Conservation (phyloP, 352 stramenopile species). For the Phytophthora lateralis region DNA sequence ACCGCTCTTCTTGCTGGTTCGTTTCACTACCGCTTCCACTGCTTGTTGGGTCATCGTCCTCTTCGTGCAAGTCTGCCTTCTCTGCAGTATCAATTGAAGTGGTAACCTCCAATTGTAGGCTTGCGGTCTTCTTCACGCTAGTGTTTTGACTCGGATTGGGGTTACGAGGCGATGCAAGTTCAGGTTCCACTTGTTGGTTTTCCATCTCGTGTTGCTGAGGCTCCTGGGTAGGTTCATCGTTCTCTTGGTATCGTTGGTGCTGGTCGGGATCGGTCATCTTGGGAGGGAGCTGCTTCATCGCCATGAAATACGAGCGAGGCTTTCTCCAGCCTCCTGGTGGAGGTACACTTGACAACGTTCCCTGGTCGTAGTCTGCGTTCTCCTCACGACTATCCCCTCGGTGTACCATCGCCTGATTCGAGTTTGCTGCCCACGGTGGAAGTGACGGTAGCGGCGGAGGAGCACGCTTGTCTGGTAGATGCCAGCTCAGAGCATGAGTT, state of each 20-base stretch:
- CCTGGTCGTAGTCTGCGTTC: conserved; percentile 6
- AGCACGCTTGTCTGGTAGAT: conserved; percentile 36
- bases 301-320: conserved; percentile 58
- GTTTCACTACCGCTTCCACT: conserved; percentile 24
- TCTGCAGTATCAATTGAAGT: conserved; percentile 1
- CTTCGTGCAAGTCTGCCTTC: conserved; percentile 6
- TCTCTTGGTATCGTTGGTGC: conserved; percentile 24
- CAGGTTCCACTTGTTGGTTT: conserved; percentile 36
- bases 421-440: conserved; percentile 45
- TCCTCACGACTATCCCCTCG: conserved; percentile 26
- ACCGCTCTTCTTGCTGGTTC: conserved; percentile 33
- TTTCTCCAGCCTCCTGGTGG: conserved; percentile 40
- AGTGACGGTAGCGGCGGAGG: conserved; percentile 53
- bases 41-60: conserved; percentile 22
- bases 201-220: conserved; percentile 1
- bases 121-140: conserved; percentile 1
- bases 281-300: conserved; percentile 46
- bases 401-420: neutral
- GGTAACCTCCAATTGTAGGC: neutral
- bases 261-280: conserved; percentile 12
- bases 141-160: conserved; percentile 7
- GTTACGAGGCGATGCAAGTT: conserved; percentile 10
- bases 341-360: conserved; percentile 3
- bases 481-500: conserved; percentile 16
- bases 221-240: conserved; percentile 6